These are phyloP conservation scores for Colletotrichum godetiae DNA, from an alignment of 2,329 filamentous ascomycete species.

Conservation along the genomic window DNA sequence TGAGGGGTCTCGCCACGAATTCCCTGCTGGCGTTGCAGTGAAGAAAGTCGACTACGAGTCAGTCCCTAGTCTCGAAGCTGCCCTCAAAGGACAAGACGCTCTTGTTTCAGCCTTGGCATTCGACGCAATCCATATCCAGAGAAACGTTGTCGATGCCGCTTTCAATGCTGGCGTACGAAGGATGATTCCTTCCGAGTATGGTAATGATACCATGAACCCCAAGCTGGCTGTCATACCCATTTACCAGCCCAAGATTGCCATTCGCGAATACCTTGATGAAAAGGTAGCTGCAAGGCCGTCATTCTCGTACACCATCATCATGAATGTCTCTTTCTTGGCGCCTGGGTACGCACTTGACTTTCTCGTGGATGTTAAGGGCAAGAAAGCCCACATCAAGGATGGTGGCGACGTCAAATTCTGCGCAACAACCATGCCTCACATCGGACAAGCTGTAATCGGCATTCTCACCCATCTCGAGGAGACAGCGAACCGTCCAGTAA, in stretches of 20 bases:
- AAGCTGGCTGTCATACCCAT: conserved; percentile 37
- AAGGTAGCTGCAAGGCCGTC: conserved; percentile 34
- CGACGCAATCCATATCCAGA: conserved; percentile 53
- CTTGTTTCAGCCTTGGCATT: conserved; percentile 60
- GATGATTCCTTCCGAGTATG: conserved; percentile 66
- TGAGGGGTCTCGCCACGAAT: conserved; percentile 52
- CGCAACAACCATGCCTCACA: conserved; percentile 57
- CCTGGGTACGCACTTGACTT: conserved; percentile 34
- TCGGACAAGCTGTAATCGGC: conserved; percentile 59
- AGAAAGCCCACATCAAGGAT: conserved; percentile 58
- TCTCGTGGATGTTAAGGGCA: conserved; percentile 25
- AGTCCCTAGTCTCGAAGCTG: conserved; percentile 58
- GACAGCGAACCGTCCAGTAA: conserved; percentile 65
- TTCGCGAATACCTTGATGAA: conserved; percentile 30
- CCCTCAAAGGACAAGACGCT: conserved; percentile 67
- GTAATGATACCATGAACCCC: conserved; percentile 43
- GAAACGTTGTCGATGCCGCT: conserved; percentile 62
- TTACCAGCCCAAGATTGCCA: conserved; percentile 38
- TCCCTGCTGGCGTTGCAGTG: conserved; percentile 45
- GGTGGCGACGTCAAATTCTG: conserved; percentile 59
- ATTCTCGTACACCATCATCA: conserved; percentile 48
- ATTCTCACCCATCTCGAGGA: conserved; percentile 57
- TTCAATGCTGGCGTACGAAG: conserved; percentile 63
- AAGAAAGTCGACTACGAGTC: conserved; percentile 49
- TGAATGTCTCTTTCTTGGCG: conserved; percentile 56